A percentile compares a stretch with the other conserved stretches of the same genome.
These are phyloP conservation scores for Cryomyces antarcticus DNA, from an alignment of 495 filamentous ascomycete species.

Conservation along the genomic window DNA sequence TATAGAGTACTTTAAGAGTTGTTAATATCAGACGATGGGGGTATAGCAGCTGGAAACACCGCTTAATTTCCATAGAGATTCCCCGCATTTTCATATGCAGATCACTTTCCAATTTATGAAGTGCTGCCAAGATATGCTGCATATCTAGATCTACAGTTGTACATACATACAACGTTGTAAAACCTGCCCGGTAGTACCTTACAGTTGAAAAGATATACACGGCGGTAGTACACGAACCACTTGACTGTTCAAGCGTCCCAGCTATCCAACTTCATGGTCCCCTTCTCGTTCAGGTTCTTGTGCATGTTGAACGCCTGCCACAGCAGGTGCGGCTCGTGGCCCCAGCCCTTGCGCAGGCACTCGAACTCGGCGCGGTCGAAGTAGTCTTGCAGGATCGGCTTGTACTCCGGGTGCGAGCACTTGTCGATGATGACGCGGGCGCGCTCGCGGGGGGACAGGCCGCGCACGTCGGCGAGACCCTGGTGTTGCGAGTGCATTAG, in stretches of 20 bases:
- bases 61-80: too few relatives aligned
- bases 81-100: too few relatives aligned
- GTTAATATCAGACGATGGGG: too few relatives aligned
- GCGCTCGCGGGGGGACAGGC: conserved; percentile 59
- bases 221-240: background rate
- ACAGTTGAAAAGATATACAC: background rate
- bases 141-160: background rate
- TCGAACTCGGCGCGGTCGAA: conserved; percentile 74
- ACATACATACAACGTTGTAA: background rate
- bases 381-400: conserved; percentile 65
- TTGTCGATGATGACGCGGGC: conserved; percentile 74
- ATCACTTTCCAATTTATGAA: too few relatives aligned
- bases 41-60: too few relatives aligned
- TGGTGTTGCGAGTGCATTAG: background rate
- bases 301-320: conserved; percentile 82
- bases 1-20: too few relatives aligned
- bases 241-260: conserved; percentile 20
- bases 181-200: background rate
- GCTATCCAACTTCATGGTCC: conserved; percentile 58
- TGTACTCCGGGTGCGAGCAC: conserved; percentile 73
- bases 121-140: too few relatives aligned
- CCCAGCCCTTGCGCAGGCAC: conserved; percentile 74
- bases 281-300: conserved; percentile 55
- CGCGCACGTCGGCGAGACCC: conserved; percentile 72
- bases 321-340: conserved; percentile 73